Evolutionary conservation across 1,139 yeast genomes (phyloP), one percentile per base, ranked within the genome.

Genomic region (Spathaspora sp.): DNA sequence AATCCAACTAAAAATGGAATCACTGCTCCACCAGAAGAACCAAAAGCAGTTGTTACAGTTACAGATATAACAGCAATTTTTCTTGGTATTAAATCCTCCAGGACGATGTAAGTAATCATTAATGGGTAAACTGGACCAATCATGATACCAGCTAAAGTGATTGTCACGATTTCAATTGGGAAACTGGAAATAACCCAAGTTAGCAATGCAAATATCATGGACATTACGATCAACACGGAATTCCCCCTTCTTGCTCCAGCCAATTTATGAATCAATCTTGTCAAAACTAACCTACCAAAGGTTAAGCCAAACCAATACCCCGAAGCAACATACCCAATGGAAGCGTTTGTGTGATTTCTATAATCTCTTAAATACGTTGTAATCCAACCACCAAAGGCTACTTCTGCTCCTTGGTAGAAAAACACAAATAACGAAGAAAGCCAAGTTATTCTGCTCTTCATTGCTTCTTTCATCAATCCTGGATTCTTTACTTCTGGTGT

Each of bases 271-370:
- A 74, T 54, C 1, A 67, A 64, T 18, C 72, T 59, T 2, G 81
- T 75, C 25, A 82, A 63, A 6, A 71, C 51, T 25, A 84, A 63
- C 44, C 90, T 61, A 1, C 89, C 89, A 2, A 81, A 34, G 0
- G 89, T 82, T 33, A 85, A 65, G 6, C 90, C 91, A 10, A 76
- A 81, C 90, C 89, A 85, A 54, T 78, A 83, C 0, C 89, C 89
- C 7, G 89, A 80, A 2, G 86, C 79, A 26, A 83, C 84, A 56
- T 82, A 84, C 16, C 89, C 89, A 46, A 76, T 74, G 3, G 75
- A 62, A 3, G 65, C 57, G 44, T 67, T 61, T 1, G 83, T 86
- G 40, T 70, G 67, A 13, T 38, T 4, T 41, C 89, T 70, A 54
- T 80, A 80, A 43, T 76, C 79, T 41, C 81, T 71, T 56, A 84